Conservation (phyloP, 495 filamentous ascomycete species). For the Tuber brumale region DNA sequence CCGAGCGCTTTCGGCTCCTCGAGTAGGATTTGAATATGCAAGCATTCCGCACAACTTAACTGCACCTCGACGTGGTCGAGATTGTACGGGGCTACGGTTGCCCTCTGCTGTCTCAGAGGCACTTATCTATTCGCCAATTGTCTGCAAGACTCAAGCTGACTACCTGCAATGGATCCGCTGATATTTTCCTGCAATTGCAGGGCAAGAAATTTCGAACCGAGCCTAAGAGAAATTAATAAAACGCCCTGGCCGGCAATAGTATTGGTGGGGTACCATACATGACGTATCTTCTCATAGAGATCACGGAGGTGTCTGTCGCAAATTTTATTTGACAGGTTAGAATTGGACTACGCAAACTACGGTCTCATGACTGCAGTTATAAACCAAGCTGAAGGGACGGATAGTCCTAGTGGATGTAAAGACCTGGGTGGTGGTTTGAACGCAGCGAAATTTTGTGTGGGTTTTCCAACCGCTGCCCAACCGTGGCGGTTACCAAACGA, state of each 20-base stretch:
- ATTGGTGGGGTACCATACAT: not conserved
- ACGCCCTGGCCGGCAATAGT: not conserved
- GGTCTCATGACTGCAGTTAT: not conserved
- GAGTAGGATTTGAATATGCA: conserved; percentile 4
- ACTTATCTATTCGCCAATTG: conserved; percentile 1
- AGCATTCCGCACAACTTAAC: conserved; percentile 1
- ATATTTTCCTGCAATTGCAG: not conserved
- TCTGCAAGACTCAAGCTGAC: not conserved
- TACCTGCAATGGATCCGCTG: not conserved
- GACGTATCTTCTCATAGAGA: not conserved
- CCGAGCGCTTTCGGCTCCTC: not conserved
- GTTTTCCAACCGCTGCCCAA: not conserved
- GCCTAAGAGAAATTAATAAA: conserved; percentile 3
- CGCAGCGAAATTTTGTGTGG: not conserved
- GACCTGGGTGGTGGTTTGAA: not conserved
- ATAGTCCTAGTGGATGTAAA: not conserved
- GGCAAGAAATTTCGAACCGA: conserved; percentile 2
- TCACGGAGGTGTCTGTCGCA: conserved; percentile 2
- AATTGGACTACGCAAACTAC: not conserved
- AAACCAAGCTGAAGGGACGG: not conserved
- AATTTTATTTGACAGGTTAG: conserved; percentile 3
- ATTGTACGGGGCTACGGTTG: conserved; percentile 5
- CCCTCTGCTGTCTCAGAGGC: conserved; percentile 2
- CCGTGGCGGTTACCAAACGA: not conserved
- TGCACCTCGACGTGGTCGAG: conserved; percentile 4